A percentile compares a stretch with the other conserved stretches of the same genome.
Evolutionary conservation across 164 flowering plant genomes (phyloP).

Genomic region (Dillenia suffruticosa): DNA sequence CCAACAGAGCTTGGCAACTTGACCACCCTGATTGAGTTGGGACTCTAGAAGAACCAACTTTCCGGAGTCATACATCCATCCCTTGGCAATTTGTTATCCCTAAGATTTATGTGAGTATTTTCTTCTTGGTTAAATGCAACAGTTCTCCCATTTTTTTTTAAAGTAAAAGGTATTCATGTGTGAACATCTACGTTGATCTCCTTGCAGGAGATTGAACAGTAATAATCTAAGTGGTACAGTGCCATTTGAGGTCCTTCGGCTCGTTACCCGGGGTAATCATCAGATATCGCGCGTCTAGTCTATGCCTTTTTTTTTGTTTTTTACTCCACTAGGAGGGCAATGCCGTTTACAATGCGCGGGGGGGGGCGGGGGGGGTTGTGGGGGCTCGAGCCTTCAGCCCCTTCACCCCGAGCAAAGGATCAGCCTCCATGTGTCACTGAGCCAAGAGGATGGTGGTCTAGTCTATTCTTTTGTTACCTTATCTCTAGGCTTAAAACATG

Average conservation of each 20-base stretch:
- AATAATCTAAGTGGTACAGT: constrained; percentile 14
- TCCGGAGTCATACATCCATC: constrained; percentile 20
- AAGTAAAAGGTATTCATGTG: too few relatives aligned
- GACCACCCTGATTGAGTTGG: constrained; percentile 15
- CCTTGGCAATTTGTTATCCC: constrained; percentile 17
- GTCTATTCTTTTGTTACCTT: too few relatives aligned
- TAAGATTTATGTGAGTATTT: constrained; percentile 17
- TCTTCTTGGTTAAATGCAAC: background rate
- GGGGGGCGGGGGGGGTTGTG: too few relatives aligned
- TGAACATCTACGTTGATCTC: background rate
- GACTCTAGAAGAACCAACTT: constrained; percentile 12
- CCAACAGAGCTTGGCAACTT: constrained; percentile 16
- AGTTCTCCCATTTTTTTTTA: background rate
- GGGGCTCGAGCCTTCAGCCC: too few relatives aligned
- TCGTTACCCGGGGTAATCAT: constrained; percentile 2
- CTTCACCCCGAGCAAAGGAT: too few relatives aligned
- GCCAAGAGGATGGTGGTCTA: too few relatives aligned
- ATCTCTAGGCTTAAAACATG: too few relatives aligned
- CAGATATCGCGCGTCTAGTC: constrained; percentile 8
- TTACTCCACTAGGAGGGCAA: too few relatives aligned
- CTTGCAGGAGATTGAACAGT: constrained; percentile 17
- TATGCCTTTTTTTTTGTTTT: too few relatives aligned
- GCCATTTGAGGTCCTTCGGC: constrained; percentile 12
- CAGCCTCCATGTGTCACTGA: too few relatives aligned
- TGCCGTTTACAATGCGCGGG: too few relatives aligned